Evolutionary conservation across 192 early-diverging fungal genomes (phyloP).

Genomic region (Hyaloraphidium curvatum): DNA sequence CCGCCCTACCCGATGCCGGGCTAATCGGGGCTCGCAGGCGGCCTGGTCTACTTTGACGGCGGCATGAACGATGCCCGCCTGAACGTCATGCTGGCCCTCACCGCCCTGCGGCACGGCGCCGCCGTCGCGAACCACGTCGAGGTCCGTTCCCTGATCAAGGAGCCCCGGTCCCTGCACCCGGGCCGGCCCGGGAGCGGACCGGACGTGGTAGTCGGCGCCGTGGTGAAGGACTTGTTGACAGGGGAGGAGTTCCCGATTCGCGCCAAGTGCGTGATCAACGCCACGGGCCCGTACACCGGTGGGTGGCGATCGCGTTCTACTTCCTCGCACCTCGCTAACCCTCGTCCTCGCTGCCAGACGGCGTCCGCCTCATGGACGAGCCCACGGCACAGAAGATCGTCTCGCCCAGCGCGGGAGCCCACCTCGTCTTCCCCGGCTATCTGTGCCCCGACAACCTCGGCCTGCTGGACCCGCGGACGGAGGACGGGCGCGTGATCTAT

Average conservation of each 20-base stretch:
- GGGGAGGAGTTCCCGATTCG: conserved; percentile 71
- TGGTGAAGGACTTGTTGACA: conserved; percentile 59
- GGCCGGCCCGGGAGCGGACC: too few relatives aligned
- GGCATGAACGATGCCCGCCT: conserved; percentile 96
- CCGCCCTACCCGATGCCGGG: too few relatives aligned
- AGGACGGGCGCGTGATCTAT: conserved; percentile 91
- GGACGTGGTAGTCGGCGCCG: conserved; percentile 59
- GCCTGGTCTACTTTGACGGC: conserved; percentile 94
- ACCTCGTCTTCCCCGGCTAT: conserved; percentile 89
- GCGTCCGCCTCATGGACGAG: conserved; percentile 76
- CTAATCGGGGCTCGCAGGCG: too few relatives aligned
- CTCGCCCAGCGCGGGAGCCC: conserved; percentile 79
- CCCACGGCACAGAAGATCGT: conserved; percentile 52
- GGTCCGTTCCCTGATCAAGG: conserved; percentile 62
- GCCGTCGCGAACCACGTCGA: conserved; percentile 86
- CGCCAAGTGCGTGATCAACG: conserved; percentile 89
- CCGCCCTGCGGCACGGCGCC: conserved; percentile 76
- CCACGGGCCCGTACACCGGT: conserved; percentile 54
- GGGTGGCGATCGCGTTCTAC: conserved; percentile 16
- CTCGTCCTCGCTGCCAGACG: conserved; percentile 36
- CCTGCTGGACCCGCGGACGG: conserved; percentile 79
- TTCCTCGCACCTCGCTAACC: background rate
- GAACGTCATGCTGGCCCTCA: conserved; percentile 84
- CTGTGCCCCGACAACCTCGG: conserved; percentile 88
- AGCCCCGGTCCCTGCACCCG: too few relatives aligned